These are phyloP conservation scores for Candida nemodendra DNA, from an alignment of 805 yeast genomes.

Conservation along the genomic window DNA sequence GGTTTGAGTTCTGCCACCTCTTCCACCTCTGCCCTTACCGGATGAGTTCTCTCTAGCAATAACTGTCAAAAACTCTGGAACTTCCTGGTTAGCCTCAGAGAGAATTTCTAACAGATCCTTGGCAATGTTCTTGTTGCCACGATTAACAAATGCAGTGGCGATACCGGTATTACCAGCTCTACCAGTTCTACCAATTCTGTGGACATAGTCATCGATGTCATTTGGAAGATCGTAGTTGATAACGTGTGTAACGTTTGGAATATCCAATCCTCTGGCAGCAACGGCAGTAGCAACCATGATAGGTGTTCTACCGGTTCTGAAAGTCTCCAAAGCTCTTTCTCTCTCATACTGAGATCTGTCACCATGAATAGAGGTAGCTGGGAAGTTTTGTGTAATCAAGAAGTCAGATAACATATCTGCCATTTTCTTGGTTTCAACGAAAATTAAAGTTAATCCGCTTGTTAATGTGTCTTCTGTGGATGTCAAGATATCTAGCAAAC, in stretches of 20 bases:
- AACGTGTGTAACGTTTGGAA: constrained; percentile 97
- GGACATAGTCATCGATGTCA: constrained; percentile 98
- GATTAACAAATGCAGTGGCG: constrained; percentile 97
- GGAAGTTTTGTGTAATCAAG: constrained; percentile 83
- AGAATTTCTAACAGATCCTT: constrained; percentile 85
- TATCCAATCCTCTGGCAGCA: constrained; percentile 99
- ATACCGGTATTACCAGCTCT: constrained; percentile 99
- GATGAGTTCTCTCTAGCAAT: constrained; percentile 73
- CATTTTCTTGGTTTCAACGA: constrained; percentile 98
- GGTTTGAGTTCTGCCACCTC: constrained; percentile 41
- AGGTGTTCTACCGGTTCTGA: constrained; percentile 89
- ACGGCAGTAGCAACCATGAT: constrained; percentile 98
- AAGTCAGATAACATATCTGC: constrained; percentile 95
- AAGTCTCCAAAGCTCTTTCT: constrained; percentile 93
- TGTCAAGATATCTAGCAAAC: constrained; percentile 80
- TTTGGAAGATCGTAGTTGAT: constrained; percentile 95
- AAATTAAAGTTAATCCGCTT: constrained; percentile 84
- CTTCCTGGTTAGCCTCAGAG: constrained; percentile 96
- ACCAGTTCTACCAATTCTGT: constrained; percentile 99
- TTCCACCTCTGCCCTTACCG: constrained; percentile 55
- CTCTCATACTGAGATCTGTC: constrained; percentile 98
- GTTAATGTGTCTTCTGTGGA: constrained; percentile 57
- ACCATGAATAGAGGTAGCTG: constrained; percentile 99
- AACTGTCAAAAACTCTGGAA: constrained; percentile 82
- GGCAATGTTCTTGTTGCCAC: constrained; percentile 86